phyloP scores from a whole-genome alignment of 768 basidiomycete species.

The Grammothele lineata region DNA sequence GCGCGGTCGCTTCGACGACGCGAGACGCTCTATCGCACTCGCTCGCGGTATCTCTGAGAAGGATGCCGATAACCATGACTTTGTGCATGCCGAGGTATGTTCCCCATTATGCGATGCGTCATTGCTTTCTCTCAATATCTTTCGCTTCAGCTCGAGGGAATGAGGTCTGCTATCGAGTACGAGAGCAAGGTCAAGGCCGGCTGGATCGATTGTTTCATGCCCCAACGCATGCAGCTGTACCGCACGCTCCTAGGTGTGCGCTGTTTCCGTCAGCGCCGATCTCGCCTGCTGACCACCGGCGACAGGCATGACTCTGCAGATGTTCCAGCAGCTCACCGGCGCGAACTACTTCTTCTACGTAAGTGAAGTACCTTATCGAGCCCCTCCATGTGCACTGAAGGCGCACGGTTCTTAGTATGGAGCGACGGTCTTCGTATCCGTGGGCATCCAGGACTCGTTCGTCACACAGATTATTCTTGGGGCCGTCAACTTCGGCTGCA shows the following conservation, averaged over 20 bases:
- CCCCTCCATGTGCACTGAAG: too few relatives aligned
- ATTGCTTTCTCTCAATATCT: too few relatives aligned
- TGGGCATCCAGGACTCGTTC: conserved; percentile 64
- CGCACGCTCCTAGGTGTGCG: conserved; percentile 56
- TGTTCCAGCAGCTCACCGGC: conserved; percentile 68
- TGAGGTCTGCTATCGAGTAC: conserved; percentile 44
- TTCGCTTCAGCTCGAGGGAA: conserved; percentile 45
- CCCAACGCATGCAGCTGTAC: conserved; percentile 54
- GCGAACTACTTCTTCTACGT: conserved; percentile 68
- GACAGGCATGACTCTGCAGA: conserved; percentile 68
- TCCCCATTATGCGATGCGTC: too few relatives aligned
- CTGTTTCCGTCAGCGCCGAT: conserved; percentile 6
- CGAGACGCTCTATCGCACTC: conserved; percentile 42
- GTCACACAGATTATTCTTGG: conserved; percentile 75
- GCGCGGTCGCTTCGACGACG: conserved; percentile 43
- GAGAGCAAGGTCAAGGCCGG: conserved; percentile 44
- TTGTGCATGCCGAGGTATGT: conserved; percentile 40
- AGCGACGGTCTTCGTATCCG: conserved; percentile 62
- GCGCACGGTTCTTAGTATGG: conserved; percentile 27
- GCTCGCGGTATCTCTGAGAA: conserved; percentile 41
- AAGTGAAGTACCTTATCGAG: too few relatives aligned
- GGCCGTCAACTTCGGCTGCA: conserved; percentile 66
- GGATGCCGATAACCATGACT: conserved; percentile 37
- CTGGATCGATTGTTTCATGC: conserved; percentile 69
- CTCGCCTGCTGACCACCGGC: conserved; percentile 8